Base-by-base conservation (phyloP, 345 rosid species). In the Euphorbia lathyris region DNA sequence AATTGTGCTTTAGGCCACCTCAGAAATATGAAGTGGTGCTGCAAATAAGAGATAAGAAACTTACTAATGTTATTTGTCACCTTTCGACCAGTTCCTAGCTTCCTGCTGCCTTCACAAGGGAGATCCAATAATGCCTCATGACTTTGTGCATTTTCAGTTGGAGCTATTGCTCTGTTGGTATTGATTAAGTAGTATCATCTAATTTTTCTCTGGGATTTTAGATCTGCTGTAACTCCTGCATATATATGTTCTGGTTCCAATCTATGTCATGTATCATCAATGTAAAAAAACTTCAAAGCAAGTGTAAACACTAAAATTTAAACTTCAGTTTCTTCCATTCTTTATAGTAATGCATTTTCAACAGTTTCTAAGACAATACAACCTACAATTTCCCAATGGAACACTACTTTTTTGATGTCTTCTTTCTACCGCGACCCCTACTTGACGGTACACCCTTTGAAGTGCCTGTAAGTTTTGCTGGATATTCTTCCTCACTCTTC, bases 401-500 rank as follows among this genome's bases (percentile, higher is more conserved):
- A 64, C 34, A 65, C 78, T 77, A 85, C 64, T 58, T 79, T 64
- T 56, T 72, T 43, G 42, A 30, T 63, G 66, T 76, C 82, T 86
- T 83, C 77, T 79, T 87, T 61, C 79, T 66, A 45, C 87, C 83
- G 14, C 82, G 76, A 42, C 72, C 81, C 48, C 53, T 71, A 17
- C 77, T 63, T 63, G 79, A 58, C 40, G 69, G 70, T 65, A 26
- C 77, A 70, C 62, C 84, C 73, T 68, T 76, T 9, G 83, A 86
- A 51, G 73, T 58, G 72, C 79, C 79, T 17, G 84, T 68, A 23
- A 66, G 53, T 73, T 76, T 76, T 62, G 82, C 78, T 26, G 55
- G 67, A 25, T 72, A 59, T 72, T 83, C 85, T 84, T 76, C 85
- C 58, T 80, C 84, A 23, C 82, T 77, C 63, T 69, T 80, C 45